Evolutionary conservation across 169 alveolate genomes (phyloP), one percentile per base, ranked within the genome.

Genomic region (Pseudocohnilembus persalinus): DNA sequence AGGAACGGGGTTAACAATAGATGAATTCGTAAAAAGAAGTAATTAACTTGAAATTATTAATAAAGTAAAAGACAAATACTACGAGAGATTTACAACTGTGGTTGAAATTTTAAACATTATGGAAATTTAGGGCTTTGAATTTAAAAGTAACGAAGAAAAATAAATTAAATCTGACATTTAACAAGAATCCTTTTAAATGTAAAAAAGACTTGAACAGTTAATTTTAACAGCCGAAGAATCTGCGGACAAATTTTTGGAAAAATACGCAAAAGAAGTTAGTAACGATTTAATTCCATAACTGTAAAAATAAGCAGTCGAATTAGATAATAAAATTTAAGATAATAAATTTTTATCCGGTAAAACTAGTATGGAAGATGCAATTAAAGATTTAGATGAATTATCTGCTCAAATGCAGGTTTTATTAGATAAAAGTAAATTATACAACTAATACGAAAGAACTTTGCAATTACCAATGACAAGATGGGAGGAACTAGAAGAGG

Each of bases 191-290:
- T 49, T 49, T 49, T 49, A 49, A 49, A 49, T 76, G 72, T 84
- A 49, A 90, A 92, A 83, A 49, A 75, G 29, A 86, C 82, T 83
- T 68, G 93, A 78, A 81, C 87, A 29, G 84, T 76, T 75, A 20
- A 89, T 31, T 83, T 92, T 31, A 65, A 74, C 79, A 63, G 95
- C 92, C 0, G 97, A 94, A 85, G 85, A 89, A 64, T 78, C 89
- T 35, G 89, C 89, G 1, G 94, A 90, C 26, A 87, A 91, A n/a
- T 90, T 92, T 74, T 33, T 90, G 16, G 93, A 89, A 31, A 80
- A 84, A 31, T 94, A 91, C 88, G 89, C 94, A 49, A 92, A 91
- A 81, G 95, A 93, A 68, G 90, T 94, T 0, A 81, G 90, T 33
- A 90, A 86, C 34, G 74, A 80, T 24, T 86, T 72, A 83, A 91